Percentiles rank a stretch among this genome's conserved stretches.
These are phyloP conservation scores for Mortierella sp. DNA, from an alignment of 371 early-diverging fungal species.

Conservation along the genomic window DNA sequence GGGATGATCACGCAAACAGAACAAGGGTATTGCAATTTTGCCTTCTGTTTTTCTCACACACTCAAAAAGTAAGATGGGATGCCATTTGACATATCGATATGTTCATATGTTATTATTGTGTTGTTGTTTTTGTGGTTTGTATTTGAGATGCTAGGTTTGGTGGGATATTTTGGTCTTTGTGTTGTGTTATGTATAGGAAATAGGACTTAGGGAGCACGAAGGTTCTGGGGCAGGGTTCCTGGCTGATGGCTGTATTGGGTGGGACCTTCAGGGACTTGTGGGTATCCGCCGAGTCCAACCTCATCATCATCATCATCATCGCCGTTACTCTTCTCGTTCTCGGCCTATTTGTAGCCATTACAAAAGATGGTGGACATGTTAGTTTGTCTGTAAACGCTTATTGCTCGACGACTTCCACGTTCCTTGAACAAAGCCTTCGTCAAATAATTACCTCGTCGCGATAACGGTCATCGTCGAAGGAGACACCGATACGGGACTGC, in stretches of 20 bases:
- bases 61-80: background rate
- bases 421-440: background rate
- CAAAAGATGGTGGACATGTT: background rate
- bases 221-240: constrained; percentile 39
- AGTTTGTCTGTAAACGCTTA: background rate
- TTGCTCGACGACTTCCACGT: background rate
- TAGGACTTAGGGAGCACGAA: constrained; percentile 10
- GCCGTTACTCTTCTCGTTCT: background rate
- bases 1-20: too few species aligned
- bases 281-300: constrained; percentile 38
- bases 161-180: background rate
- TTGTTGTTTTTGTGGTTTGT: constrained; percentile 7
- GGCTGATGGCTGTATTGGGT: constrained; percentile 26
- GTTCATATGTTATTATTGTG: background rate
- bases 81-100: too few species aligned
- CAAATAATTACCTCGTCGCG: constrained; percentile 36
- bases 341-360: background rate
- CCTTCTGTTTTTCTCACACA: background rate
- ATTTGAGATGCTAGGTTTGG: background rate
- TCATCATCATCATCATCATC: constrained; percentile 28
- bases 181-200: background rate
- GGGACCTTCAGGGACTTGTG: constrained; percentile 32
- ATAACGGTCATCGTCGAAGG: constrained; percentile 53
- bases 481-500: constrained; percentile 45
- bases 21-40: background rate